phyloP scores from a whole-genome alignment of 2,329 filamentous ascomycete species.

The Kalaharituber pfeilii region DNA sequence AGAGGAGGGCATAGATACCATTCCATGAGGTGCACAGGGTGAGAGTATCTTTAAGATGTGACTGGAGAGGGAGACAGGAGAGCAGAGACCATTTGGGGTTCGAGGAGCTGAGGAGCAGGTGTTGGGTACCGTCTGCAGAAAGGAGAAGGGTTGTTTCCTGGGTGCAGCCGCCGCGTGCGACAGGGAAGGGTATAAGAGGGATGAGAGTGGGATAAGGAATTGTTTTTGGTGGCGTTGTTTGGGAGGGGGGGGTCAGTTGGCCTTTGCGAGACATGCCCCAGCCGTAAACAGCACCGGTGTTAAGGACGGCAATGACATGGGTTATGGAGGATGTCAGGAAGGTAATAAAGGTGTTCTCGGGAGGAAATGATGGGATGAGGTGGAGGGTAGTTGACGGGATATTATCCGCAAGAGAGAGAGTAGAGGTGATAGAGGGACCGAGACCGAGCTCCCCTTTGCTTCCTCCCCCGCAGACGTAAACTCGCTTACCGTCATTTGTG shows the following conservation, averaged over 20 bases:
- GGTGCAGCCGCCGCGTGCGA: conserved; percentile 53
- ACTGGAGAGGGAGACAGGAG: background rate
- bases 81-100: background rate
- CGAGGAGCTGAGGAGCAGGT: conserved; percentile 27
- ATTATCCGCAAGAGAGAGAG: conserved; percentile 26
- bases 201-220: conserved; percentile 44
- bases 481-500: conserved; percentile 29
- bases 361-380: conserved; percentile 46
- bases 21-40: conserved; percentile 78
- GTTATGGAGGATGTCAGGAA: conserved; percentile 57
- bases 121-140: conserved; percentile 29
- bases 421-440: conserved; percentile 27
- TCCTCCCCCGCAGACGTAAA: conserved; percentile 50
- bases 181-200: conserved; percentile 31
- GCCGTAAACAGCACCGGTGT: conserved; percentile 61
- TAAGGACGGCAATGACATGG: conserved; percentile 57
- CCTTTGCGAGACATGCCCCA: conserved; percentile 82
- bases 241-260: conserved; percentile 50
- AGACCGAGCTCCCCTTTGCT: conserved; percentile 56
- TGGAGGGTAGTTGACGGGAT: conserved; percentile 34
- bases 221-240: conserved; percentile 27
- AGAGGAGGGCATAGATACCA: conserved; percentile 51
- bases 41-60: too few species aligned
- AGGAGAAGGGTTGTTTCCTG: conserved; percentile 71
- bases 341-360: conserved; percentile 38